Conservation (phyloP, 2,329 filamentous ascomycete species). For the Chrysoporthe puriensis region DNA sequence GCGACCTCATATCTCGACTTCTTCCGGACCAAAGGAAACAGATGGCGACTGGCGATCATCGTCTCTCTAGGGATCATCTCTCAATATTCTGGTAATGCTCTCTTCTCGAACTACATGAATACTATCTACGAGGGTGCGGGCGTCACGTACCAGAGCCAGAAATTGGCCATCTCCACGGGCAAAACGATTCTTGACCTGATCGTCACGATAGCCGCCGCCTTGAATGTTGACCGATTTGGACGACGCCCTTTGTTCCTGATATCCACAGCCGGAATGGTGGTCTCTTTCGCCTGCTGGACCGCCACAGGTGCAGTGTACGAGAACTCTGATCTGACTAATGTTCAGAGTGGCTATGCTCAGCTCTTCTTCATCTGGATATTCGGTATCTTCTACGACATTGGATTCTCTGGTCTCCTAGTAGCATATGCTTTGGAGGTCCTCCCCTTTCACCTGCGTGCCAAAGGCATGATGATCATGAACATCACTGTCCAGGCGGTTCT, state of each 20-base stretch:
- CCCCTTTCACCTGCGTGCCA: slow-evolving; percentile 61
- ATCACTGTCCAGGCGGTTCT: slow-evolving; percentile 64
- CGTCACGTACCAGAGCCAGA: slow-evolving; percentile 56
- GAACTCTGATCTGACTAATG: slow-evolving; percentile 46
- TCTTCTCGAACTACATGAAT: slow-evolving; percentile 67
- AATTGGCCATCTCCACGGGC: slow-evolving; percentile 51
- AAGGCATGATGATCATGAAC: slow-evolving; percentile 68
- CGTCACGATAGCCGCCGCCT: slow-evolving; percentile 55
- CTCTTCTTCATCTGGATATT: slow-evolving; percentile 64
- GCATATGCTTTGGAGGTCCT: slow-evolving; percentile 63
- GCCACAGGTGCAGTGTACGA: slow-evolving; percentile 54
- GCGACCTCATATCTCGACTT: slow-evolving; percentile 61
- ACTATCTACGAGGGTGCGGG: slow-evolving; percentile 62
- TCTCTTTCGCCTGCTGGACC: slow-evolving; percentile 51
- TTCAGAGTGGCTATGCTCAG: slow-evolving; percentile 50
- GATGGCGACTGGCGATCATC: slow-evolving; percentile 61
- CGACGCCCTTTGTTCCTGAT: slow-evolving; percentile 54
- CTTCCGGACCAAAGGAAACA: slow-evolving; percentile 61
- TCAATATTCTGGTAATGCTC: slow-evolving; percentile 66
- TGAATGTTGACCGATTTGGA: slow-evolving; percentile 51
- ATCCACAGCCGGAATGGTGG: slow-evolving; percentile 52
- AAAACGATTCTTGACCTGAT: slow-evolving; percentile 60
- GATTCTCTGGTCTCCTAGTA: slow-evolving; percentile 61
- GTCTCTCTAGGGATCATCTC: slow-evolving; percentile 65
- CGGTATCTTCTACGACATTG: slow-evolving; percentile 62